Evolutionary conservation across 1,284 basidiomycete species (phyloP).

Genomic region (Apiotrichum montevideense): DNA sequence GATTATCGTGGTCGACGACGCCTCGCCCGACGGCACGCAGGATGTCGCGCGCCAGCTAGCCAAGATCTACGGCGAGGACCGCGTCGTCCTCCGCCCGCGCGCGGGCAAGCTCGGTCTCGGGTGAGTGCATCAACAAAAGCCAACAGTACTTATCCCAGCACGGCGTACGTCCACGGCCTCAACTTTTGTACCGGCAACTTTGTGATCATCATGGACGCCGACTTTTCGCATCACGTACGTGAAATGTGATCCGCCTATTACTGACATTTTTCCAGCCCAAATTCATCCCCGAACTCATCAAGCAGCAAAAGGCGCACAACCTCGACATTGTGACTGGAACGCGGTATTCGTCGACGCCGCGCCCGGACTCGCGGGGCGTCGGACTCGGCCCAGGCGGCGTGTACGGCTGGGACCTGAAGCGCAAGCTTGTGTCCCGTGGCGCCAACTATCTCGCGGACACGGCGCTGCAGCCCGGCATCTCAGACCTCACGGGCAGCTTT

Average conservation of each 20-base stretch:
- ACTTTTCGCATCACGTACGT: constrained; percentile 86
- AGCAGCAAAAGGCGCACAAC: constrained; percentile 71
- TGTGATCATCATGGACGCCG: constrained; percentile 94
- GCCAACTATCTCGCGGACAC: constrained; percentile 82
- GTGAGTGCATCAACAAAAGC: constrained; percentile 35
- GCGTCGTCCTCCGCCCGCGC: constrained; percentile 75
- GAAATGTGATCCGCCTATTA: too few species aligned
- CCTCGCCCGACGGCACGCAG: constrained; percentile 84
- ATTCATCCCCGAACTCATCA: constrained; percentile 82
- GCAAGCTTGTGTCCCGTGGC: constrained; percentile 76
- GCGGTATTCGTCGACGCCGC: constrained; percentile 56
- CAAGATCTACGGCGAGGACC: constrained; percentile 71
- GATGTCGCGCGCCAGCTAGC: constrained; percentile 75
- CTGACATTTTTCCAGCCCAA: constrained; percentile 57
- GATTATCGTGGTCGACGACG: constrained; percentile 83
- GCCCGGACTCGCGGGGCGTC: constrained; percentile 37
- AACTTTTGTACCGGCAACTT: constrained; percentile 85
- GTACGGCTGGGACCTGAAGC: constrained; percentile 80
- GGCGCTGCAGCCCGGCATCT: constrained; percentile 72
- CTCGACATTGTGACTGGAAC: constrained; percentile 86
- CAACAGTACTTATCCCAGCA: constrained; percentile 35
- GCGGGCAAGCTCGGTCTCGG: constrained; percentile 83
- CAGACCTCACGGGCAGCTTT: constrained; percentile 81
- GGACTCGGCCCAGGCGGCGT: constrained; percentile 64
- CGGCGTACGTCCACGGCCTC: constrained; percentile 85